Evolutionary conservation across 176 grass and related monocot genomes (phyloP).

Genomic region (Secale cereale): DNA sequence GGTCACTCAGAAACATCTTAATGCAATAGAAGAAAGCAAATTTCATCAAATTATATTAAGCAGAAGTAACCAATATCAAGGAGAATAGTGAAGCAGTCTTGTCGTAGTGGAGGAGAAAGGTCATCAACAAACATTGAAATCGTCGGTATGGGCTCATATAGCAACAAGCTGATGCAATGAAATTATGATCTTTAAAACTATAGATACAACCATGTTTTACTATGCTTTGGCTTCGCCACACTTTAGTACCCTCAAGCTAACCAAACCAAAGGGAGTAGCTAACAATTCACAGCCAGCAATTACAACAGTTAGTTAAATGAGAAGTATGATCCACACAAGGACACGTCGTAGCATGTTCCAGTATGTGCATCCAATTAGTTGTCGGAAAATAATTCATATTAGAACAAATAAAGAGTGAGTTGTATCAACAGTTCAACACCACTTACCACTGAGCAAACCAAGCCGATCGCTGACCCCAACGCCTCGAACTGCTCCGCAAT

Average conservation of each 20-base stretch:
- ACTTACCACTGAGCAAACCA: slow-evolving; percentile 76
- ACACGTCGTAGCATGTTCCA: not conserved
- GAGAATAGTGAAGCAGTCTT: not conserved
- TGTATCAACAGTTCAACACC: not conserved
- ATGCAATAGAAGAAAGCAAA: not conserved
- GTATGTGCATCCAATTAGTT: not conserved
- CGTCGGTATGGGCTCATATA: not conserved
- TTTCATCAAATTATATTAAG: not conserved
- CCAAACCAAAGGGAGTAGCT: not conserved
- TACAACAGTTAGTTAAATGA: not conserved
- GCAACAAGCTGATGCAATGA: not conserved
- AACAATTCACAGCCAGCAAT: not conserved
- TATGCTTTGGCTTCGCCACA: not conserved
- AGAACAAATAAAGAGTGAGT: not conserved
- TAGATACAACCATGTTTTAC: not conserved
- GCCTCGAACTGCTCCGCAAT: slow-evolving; percentile 84
- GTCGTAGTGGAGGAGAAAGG: not conserved
- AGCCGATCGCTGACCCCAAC: slow-evolving; percentile 62
- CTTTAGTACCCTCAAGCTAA: not conserved
- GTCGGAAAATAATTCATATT: not conserved
- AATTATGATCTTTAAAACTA: not conserved
- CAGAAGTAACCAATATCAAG: not conserved
- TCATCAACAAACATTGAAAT: not conserved
- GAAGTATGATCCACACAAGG: not conserved
- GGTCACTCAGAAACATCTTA: not conserved